phyloP scores from a whole-genome alignment of 2,329 filamentous ascomycete species.

The Helminthosporium solani region DNA sequence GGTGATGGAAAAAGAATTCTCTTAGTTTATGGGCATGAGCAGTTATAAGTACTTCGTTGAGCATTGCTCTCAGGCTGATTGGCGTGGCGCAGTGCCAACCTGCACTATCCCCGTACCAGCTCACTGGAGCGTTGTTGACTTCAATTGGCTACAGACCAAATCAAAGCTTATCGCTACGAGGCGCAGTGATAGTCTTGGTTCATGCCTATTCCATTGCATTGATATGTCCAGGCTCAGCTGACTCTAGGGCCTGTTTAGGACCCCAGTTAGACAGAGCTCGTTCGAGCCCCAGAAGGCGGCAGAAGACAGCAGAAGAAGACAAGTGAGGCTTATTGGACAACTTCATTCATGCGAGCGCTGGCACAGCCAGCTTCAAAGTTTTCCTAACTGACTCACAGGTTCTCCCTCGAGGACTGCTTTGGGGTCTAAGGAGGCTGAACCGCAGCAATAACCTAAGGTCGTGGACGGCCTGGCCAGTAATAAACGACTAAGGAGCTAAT shows the following conservation, averaged over 20 bases:
- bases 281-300: constrained; percentile 2
- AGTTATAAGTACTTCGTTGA: constrained; percentile 7
- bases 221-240: constrained; percentile 5
- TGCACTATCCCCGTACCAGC: constrained; percentile 7
- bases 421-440: neutral
- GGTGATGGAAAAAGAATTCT: constrained; percentile 5
- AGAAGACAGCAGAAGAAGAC: constrained; percentile 1
- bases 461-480: no score
- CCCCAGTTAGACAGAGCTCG: constrained; percentile 2
- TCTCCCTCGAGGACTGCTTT: constrained; percentile 4
- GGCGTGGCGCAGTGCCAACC: constrained; percentile 8
- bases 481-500: constrained; percentile 4
- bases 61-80: constrained; percentile 5
- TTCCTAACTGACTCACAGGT: constrained; percentile 5
- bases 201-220: constrained; percentile 7
- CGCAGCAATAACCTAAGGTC: no score
- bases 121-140: constrained; percentile 12
- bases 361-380: constrained; percentile 6
- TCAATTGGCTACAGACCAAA: constrained; percentile 10
- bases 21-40: constrained; percentile 5
- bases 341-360: constrained; percentile 5
- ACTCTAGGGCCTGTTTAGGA: constrained; percentile 5
- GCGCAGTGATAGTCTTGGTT: constrained; percentile 8
- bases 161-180: constrained; percentile 12
- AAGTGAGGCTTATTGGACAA: constrained; percentile 7